These are phyloP conservation scores for Xylariaceae sp. DNA, from an alignment of 2,329 filamentous ascomycete species.

Conservation along the genomic window DNA sequence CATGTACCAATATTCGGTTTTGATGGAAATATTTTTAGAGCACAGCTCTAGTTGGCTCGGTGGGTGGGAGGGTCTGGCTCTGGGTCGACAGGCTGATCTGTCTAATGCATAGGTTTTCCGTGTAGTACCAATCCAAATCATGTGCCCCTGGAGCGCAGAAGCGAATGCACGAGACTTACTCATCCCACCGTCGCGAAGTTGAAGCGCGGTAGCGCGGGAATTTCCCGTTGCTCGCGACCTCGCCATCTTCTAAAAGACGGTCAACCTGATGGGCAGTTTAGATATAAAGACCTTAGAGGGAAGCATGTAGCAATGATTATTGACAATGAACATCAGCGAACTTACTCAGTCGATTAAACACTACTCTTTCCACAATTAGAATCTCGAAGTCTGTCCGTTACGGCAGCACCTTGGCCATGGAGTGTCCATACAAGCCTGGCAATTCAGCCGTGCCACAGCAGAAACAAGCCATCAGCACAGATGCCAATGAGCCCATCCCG, in stretches of 20 bases:
- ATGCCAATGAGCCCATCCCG: constrained; percentile 17
- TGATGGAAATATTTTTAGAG: too few relatives aligned
- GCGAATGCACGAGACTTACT: constrained; percentile 16
- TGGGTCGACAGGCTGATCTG: too few relatives aligned
- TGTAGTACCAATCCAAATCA: too few relatives aligned
- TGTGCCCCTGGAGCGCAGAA: too few relatives aligned
- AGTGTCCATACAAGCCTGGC: constrained; percentile 16
- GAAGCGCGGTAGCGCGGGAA: constrained; percentile 4
- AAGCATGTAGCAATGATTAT: neutral
- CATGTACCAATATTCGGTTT: too few relatives aligned
- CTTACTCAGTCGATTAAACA: neutral
- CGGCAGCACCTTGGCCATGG: neutral
- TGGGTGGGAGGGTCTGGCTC: too few relatives aligned
- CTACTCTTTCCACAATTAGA: too few relatives aligned
- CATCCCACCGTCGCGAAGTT: neutral
- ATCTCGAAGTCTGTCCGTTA: neutral
- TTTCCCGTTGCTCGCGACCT: neutral
- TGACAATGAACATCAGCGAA: neutral
- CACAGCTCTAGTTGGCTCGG: too few relatives aligned
- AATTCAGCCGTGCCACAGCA: constrained; percentile 1
- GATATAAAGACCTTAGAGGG: constrained; percentile 15
- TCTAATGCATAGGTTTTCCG: too few relatives aligned
- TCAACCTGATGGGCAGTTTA: neutral
- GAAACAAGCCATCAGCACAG: neutral
- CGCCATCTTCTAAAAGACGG: neutral